Conservation (phyloP, 495 filamentous ascomycete genomes). For the Xylaria flabelliformis region DNA sequence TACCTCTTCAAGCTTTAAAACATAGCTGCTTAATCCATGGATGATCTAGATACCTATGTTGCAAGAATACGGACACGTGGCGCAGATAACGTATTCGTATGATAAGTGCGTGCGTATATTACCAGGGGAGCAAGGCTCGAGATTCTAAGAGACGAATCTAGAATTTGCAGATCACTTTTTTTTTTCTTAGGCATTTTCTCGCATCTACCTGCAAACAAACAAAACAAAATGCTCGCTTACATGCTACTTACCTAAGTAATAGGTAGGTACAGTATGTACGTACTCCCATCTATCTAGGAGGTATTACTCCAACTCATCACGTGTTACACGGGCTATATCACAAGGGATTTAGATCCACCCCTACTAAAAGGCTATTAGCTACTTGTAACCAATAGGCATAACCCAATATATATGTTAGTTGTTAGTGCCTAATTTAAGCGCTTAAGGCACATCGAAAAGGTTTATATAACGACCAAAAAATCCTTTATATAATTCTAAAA, state of each 20-base stretch:
- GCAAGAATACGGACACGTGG: background rate
- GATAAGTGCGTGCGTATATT: background rate
- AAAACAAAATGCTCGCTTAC: background rate
- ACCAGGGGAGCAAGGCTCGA: background rate
- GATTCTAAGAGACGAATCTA: background rate
- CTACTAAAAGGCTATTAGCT: too few relatives aligned
- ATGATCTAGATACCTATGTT: background rate
- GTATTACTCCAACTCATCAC: background rate
- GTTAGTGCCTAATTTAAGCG: too few relatives aligned
- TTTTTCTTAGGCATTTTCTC: background rate
- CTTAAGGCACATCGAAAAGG: too few relatives aligned
- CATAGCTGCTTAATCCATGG: background rate
- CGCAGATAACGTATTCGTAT: background rate
- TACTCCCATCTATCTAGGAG: too few relatives aligned
- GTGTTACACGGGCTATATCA: too few relatives aligned
- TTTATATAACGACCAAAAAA: too few relatives aligned
- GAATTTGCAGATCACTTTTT: background rate
- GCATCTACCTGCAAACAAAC: background rate
- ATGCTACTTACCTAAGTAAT: background rate
- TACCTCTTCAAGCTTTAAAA: background rate
- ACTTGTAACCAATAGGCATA: too few relatives aligned
- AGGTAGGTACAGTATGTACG: too few relatives aligned
- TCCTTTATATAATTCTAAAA: too few relatives aligned
- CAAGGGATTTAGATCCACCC: too few relatives aligned
- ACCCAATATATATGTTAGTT: too few relatives aligned